Evolutionary conservation across 2,329 filamentous ascomycete species (phyloP).

Genomic region (Exophiala lecanii-corni): DNA sequence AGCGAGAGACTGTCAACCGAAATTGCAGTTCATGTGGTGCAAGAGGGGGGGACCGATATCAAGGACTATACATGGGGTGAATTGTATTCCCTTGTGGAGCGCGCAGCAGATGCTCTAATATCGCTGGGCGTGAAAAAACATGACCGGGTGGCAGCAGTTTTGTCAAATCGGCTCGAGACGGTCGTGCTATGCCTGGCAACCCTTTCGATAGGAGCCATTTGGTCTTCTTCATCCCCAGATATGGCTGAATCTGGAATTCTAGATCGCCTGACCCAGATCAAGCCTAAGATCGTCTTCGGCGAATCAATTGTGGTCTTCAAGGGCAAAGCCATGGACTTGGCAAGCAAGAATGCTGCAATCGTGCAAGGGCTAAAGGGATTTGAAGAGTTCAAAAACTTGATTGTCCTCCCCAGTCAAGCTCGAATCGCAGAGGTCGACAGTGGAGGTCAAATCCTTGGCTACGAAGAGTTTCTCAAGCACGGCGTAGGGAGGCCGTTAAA

Average conservation of each 20-base stretch:
- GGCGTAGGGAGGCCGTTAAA: slow-evolving; percentile 29
- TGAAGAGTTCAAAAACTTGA: slow-evolving; percentile 55
- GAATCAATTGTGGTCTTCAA: slow-evolving; percentile 77
- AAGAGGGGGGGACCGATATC: slow-evolving; percentile 31
- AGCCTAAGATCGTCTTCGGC: slow-evolving; percentile 74
- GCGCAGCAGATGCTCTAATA: slow-evolving; percentile 61
- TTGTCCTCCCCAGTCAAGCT: too few relatives aligned
- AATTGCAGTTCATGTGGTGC: slow-evolving; percentile 63
- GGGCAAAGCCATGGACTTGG: slow-evolving; percentile 65
- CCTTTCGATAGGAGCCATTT: slow-evolving; percentile 66
- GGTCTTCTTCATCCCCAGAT: slow-evolving; percentile 72
- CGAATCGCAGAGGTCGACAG: slow-evolving; percentile 47
- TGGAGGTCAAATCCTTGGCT: not conserved
- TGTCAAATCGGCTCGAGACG: slow-evolving; percentile 69
- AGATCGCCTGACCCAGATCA: slow-evolving; percentile 67
- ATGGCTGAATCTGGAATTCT: slow-evolving; percentile 77
- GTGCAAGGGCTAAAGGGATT: slow-evolving; percentile 57
- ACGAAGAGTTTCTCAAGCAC: slow-evolving; percentile 34
- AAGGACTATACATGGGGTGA: slow-evolving; percentile 61
- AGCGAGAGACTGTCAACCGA: slow-evolving; percentile 43
- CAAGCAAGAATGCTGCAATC: slow-evolving; percentile 64
- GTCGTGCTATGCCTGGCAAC: slow-evolving; percentile 65
- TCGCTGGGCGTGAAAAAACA: slow-evolving; percentile 61
- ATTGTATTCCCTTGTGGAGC: slow-evolving; percentile 55
- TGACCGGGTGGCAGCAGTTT: slow-evolving; percentile 69